A percentile compares a stretch with the other conserved stretches of the same genome.
Evolutionary conservation across 2,329 filamentous ascomycete genomes (phyloP).

Genomic region (Verticillium isaacii): DNA sequence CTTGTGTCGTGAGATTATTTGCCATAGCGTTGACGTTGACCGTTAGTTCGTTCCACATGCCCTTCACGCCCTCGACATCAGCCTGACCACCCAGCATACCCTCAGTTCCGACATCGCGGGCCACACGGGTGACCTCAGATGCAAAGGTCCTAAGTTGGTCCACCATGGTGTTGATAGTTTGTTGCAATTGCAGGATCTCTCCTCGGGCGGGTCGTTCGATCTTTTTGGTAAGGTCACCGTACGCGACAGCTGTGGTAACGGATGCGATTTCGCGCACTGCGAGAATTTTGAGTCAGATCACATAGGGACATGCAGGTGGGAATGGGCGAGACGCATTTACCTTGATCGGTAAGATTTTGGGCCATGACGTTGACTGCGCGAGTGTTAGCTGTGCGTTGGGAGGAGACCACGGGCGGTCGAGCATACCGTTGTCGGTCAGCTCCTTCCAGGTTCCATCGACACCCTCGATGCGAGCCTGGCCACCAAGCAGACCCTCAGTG

Average conservation of each 20-base stretch:
- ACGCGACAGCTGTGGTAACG: constrained; percentile 77
- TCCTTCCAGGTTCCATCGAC: constrained; percentile 98
- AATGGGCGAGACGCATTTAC: constrained; percentile 25
- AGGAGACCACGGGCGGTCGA: background rate
- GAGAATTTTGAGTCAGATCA: background rate
- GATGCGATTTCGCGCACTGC: constrained; percentile 77
- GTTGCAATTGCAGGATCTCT: constrained; percentile 77
- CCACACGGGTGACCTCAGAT: constrained; percentile 77
- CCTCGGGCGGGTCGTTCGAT: constrained; percentile 76
- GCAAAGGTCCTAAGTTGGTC: constrained; percentile 80
- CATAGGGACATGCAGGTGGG: background rate
- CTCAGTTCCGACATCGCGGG: constrained; percentile 79
- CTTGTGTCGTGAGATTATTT: constrained; percentile 80
- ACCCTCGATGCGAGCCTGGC: constrained; percentile 88
- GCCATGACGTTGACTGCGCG: constrained; percentile 73
- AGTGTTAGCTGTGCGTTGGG: background rate
- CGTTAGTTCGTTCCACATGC: constrained; percentile 85
- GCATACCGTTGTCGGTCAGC: constrained; percentile 74
- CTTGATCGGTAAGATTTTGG: constrained; percentile 75
- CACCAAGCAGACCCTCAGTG: constrained; percentile 89
- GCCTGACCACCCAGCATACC: constrained; percentile 79
- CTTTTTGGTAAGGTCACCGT: constrained; percentile 79
- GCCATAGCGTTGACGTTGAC: constrained; percentile 87
- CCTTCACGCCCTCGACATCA: constrained; percentile 77
- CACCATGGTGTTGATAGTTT: constrained; percentile 88